Conservation (phyloP, 2,329 filamentous ascomycete genomes). For the Colletotrichum sojae region DNA sequence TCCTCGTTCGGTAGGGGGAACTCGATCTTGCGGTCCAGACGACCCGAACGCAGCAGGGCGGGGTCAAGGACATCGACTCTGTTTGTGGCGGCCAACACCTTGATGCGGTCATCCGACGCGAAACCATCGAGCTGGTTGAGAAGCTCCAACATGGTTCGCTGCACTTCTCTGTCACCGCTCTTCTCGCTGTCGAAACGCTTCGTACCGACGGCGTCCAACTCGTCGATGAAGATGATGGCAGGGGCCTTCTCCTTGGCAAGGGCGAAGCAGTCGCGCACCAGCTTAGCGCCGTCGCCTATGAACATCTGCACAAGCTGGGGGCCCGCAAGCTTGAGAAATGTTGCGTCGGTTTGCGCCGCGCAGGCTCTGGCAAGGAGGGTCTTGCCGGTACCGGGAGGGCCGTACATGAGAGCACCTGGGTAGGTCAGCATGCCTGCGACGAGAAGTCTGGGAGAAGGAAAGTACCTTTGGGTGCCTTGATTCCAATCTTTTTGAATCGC, state of each 20-base stretch:
- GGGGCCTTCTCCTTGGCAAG: constrained; percentile 98
- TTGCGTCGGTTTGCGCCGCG: constrained; percentile 97
- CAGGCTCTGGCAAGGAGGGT: constrained; percentile 95
- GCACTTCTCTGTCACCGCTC: constrained; percentile 96
- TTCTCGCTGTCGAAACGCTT: constrained; percentile 99
- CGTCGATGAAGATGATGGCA: constrained; percentile 99
- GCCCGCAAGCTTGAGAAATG: constrained; percentile 97
- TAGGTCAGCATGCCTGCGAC: constrained; percentile 12
- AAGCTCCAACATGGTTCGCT: constrained; percentile 98
- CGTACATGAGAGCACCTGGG: constrained; percentile 96
- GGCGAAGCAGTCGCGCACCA: constrained; percentile 97
- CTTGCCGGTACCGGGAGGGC: constrained; percentile 90
- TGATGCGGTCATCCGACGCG: constrained; percentile 96
- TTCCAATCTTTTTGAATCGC: constrained; percentile 99
- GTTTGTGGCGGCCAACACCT: constrained; percentile 95
- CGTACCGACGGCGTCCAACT: constrained; percentile 97
- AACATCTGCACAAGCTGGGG: constrained; percentile 99
- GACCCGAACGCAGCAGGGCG: constrained; percentile 89
- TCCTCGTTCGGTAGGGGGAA: constrained; percentile 99
- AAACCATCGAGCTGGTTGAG: constrained; percentile 99
- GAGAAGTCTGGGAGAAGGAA: background rate
- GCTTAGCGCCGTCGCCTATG: constrained; percentile 97
- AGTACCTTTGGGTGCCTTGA: constrained; percentile 97
- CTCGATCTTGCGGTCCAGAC: constrained; percentile 97
- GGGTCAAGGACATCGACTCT: constrained; percentile 94